A percentile compares a stretch with the other conserved stretches of the same genome.
phyloP scores from a whole-genome alignment of 2,329 filamentous ascomycete species.

The Ophiostoma perfectum region DNA sequence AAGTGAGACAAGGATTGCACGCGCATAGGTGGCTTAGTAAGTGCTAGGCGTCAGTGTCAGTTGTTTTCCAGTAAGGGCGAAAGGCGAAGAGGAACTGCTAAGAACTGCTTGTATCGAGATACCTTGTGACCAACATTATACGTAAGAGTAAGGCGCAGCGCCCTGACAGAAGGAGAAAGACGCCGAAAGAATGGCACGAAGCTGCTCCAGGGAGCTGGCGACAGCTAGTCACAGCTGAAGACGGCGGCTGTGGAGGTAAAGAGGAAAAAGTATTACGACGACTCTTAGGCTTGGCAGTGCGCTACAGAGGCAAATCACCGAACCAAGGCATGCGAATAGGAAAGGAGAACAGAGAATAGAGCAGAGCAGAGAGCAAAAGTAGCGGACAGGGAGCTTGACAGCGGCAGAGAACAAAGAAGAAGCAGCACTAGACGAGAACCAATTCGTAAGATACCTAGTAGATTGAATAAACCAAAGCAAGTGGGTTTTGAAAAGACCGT shows the following conservation, averaged over 20 bases:
- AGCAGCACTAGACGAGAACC: too few relatives aligned
- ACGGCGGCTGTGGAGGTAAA: not conserved
- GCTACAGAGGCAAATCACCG: not conserved
- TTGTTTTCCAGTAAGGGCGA: not conserved
- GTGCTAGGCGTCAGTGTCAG: too few relatives aligned
- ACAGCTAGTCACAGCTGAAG: not conserved
- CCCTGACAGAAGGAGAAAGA: constrained; percentile 1
- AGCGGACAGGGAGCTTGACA: too few relatives aligned
- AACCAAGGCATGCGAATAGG: not conserved
- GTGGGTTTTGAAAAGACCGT: not conserved
- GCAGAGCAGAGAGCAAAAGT: too few relatives aligned
- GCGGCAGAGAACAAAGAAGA: not conserved
- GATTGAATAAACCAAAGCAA: not conserved
- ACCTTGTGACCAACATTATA: not conserved
- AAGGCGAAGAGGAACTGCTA: too few relatives aligned
- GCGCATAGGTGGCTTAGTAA: not conserved
- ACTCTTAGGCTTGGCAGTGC: constrained; percentile 3
- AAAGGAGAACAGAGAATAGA: not conserved
- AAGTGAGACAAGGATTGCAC: not conserved
- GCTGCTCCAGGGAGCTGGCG: not conserved
- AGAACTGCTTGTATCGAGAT: too few relatives aligned
- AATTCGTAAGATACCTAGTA: too few relatives aligned
- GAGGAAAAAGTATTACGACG: constrained; percentile 11
- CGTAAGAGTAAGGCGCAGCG: constrained; percentile 5
- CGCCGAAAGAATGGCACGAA: not conserved